Evolutionary conservation across 148 eudicot genomes (phyloP), one percentile per base, ranked within the genome.

Genomic region (Vaccinium myrtillus): DNA sequence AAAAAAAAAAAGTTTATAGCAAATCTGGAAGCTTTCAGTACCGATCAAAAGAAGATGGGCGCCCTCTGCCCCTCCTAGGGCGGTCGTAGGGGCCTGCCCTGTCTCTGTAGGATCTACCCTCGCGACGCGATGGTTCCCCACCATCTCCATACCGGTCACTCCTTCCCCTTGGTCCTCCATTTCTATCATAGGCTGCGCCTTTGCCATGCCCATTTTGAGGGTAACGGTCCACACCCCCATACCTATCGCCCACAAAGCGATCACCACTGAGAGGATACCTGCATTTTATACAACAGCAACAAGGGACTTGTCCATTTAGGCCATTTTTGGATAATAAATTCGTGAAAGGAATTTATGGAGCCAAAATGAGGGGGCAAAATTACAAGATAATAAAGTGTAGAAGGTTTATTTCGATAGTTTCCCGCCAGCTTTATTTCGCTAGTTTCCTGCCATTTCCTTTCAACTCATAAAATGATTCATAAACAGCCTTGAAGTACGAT

Each of bases 41-140:
- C n/a, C 85, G 90, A 69, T 88, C 87, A n/a, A 55, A 86, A 14
- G 90, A 86, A 78, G 90, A 88, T 7, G 87, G 89, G 43, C 89
- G 77, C 58, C 80, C 88, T n/a, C 87, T 87, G 5, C 87, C 83
- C 43, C 90, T 87, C 55, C 77, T 65, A 54, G 90, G 88, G 79
- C 88, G 89, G 55, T 87, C 89, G 58, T 89, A 89, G 3, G 89
- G 90, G 14, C 48, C 87, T 1, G 89, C 65, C 82, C 88, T 84
- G 14, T 87, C 90, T 48, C 82, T 65, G 56, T 51, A 87, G 63
- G 75, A 59, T 73, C 58, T 80, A 21, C 89, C 86, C 23, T 75
- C 89, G 12, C 76, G 75, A 61, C 83, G 83, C 7, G 87, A 73
- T 50, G 88, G 81, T 12, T 85, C 86, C 14, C 83, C 86, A 21